Base-by-base conservation (phyloP, 1,284 basidiomycete species). In the Vanrija sp. region DNA sequence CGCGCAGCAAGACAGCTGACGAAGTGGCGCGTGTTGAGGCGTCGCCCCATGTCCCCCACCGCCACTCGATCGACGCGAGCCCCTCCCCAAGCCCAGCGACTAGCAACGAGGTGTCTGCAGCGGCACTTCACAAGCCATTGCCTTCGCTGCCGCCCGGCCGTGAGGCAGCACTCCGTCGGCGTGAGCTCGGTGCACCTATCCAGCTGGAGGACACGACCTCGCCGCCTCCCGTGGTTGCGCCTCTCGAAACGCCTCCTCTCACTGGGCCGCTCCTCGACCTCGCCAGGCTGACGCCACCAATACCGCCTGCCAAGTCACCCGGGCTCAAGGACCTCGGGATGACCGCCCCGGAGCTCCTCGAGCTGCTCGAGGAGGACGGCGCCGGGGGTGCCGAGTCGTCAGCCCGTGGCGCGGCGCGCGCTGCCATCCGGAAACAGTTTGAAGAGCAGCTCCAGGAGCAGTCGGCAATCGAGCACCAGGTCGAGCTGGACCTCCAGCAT, bases 111-210 rank as follows among this genome's bases (percentile, higher is more conserved):
- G 36, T 41, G 37, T 19, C 15, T 9, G 36, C 44, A 6, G 39
- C 45, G 6, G 45, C 36, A 25, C 19, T 49, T 14, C 42, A 10
- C 16, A 49, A 41, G 25, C 15, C 37, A 3, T 16, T 37, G 8
- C 25, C 45, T 2, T 47, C 25, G 4, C 42, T 70, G 15, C 65
- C 61, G 3, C 68, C 68, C 1, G 61, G 61, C 39, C 51, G 66
- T 7, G 67, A 71, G 51, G 68, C 68, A 10, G 68, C 68, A 1
- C 44, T 71, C 2, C 63, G 54, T 23, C 50, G 68, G 20, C 56
- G 68, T n/a, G 64, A 70, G 27, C 41, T 50, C 3, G 36, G 31
- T 1, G 12, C 31, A 14, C 35, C 27, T 44, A 44, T 57, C 9
- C 37, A 50, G 20, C 22, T 47, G 4, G 35, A 45, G 18, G 18